Base-by-base conservation (phyloP, 257 asterid species). In the Solanum neorickii region DNA sequence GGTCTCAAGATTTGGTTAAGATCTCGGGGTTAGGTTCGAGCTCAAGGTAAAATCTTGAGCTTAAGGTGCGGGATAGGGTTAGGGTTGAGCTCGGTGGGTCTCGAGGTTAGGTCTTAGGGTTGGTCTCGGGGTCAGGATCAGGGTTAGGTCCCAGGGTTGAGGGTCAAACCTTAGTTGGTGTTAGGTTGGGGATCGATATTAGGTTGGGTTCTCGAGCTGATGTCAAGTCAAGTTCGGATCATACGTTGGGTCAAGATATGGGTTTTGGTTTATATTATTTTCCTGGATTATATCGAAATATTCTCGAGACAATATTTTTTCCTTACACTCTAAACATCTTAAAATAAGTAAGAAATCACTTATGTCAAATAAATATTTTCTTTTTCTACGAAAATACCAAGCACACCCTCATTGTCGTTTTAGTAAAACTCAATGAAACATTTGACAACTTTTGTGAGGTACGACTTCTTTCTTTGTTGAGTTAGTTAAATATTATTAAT, bases 81-180 rank as follows among this genome's bases (percentile, higher is more conserved):
- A 49, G 3, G 10, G 35, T 25, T 5, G 14, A 29, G 18, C 8
- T n/a, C 0, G 1, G 9, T 2, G 6, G 10, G 6, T 21, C 14
- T 60, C 29, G 27, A 60, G 27, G 70, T 23, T 11, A 2, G 6
- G 27, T 6, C 20, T 52, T 52, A 23, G 9, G n/a, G n/a, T 20
- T 7, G 66, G n/a, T 59, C 68, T 60, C 27, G 13, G 25, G 23
- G 62, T 2, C 9, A 52, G 3, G 60, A 16, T 16, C 4, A 52
- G 0, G 65, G 65, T 56, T 56, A 18, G n/a, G 65, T 56, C 65
- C 20, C 65, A 18, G 3, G 65, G n/a, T 18, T 7, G 1, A 56
- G 25, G 65, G 25, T 52, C 23, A 52, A 0, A 52, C 62, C 62
- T 52, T 4, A 52, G 18, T 2, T 21, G 20, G 2, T 52, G 62